A percentile compares a stretch with the other conserved stretches of the same genome.
phyloP scores from a whole-genome alignment of 2,329 filamentous ascomycete genomes.

The Trichoderma sp. region DNA sequence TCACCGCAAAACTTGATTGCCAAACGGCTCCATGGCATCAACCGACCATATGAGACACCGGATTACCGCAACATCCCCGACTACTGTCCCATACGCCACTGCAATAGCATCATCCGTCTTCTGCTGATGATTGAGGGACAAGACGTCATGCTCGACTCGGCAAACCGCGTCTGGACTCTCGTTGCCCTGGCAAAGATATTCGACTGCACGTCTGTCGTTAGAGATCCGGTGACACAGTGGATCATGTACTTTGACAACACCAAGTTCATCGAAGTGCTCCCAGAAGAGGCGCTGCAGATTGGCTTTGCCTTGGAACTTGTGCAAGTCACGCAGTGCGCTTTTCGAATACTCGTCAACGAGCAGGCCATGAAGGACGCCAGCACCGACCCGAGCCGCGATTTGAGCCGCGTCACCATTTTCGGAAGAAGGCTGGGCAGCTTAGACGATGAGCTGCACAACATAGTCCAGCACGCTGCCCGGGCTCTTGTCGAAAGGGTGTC shows the following conservation, averaged over 20 bases:
- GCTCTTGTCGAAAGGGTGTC: conserved; percentile 48
- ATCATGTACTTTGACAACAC: conserved; percentile 52
- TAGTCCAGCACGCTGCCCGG: conserved; percentile 57
- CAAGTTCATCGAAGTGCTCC: conserved; percentile 59
- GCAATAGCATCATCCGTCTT: conserved; percentile 60
- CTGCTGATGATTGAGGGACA: conserved; percentile 56
- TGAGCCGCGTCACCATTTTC: conserved; percentile 36
- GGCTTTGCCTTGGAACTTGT: conserved; percentile 46
- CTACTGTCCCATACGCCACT: conserved; percentile 63
- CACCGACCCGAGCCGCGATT: not conserved
- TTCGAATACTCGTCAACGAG: conserved; percentile 61
- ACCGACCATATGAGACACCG: conserved; percentile 26
- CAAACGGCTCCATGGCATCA: not conserved
- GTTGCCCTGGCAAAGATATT: conserved; percentile 59
- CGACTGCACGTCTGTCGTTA: conserved; percentile 46
- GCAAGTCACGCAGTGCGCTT: conserved; percentile 46
- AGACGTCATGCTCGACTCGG: conserved; percentile 58
- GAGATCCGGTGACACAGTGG: conserved; percentile 55
- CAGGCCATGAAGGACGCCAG: conserved; percentile 47
- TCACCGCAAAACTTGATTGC: conserved; percentile 13
- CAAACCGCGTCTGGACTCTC: conserved; percentile 64
- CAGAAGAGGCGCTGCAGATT: conserved; percentile 59
- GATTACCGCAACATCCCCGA: conserved; percentile 45
- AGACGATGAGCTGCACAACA: conserved; percentile 53
- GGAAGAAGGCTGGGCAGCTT: conserved; percentile 47